phyloP scores from a whole-genome alignment of 495 filamentous ascomycete genomes.

The Choiromyces venosus region DNA sequence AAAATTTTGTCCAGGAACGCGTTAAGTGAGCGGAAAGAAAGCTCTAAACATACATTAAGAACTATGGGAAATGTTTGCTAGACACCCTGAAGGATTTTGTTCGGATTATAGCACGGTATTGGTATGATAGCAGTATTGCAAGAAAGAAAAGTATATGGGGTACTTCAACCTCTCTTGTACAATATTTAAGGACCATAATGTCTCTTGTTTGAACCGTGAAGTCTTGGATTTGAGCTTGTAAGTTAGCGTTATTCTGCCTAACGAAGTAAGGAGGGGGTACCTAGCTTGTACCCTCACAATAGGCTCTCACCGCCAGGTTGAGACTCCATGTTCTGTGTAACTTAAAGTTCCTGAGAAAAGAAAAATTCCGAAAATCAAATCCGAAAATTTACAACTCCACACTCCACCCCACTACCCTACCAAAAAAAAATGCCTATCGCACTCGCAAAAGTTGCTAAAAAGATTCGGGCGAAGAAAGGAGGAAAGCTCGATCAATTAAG shows the following conservation, averaged over 20 bases:
- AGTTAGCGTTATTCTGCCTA: not conserved
- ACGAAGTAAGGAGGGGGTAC: not conserved
- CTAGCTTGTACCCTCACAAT: too few species aligned
- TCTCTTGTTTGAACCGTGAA: not conserved
- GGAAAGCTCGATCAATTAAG: conserved; percentile 35
- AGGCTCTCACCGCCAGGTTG: not conserved
- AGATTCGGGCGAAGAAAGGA: conserved; percentile 36
- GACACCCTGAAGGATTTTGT: not conserved
- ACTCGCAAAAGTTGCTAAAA: conserved; percentile 37
- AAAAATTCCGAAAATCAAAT: not conserved
- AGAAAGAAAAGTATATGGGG: not conserved
- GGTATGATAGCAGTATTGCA: too few species aligned
- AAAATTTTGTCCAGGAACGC: not conserved
- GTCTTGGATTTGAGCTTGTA: not conserved
- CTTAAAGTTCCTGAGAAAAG: not conserved
- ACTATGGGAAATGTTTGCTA: not conserved
- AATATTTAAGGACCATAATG: not conserved
- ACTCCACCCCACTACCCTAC: not conserved
- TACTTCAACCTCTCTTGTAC: not conserved
- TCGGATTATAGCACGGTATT: too few species aligned
- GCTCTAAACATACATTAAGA: too few species aligned
- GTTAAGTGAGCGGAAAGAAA: not conserved
- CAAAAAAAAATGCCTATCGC: conserved; percentile 19
- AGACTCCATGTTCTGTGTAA: not conserved
- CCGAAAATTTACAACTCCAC: not conserved